Base-by-base conservation (phyloP, 805 yeast genomes). In the Wickerhamiella qilinensis region DNA sequence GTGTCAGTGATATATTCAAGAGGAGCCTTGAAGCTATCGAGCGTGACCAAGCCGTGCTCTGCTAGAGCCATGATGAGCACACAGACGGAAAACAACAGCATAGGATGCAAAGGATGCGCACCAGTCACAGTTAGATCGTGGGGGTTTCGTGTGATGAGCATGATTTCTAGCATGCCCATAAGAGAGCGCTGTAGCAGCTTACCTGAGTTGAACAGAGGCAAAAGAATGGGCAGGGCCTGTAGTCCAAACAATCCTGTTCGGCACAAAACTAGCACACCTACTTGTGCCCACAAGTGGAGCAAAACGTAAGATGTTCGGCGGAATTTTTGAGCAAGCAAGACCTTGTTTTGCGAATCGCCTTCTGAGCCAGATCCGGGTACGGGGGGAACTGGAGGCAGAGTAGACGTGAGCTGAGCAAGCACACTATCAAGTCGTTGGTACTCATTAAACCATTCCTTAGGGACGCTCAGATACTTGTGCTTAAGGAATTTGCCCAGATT, bases 111-210 rank as follows among this genome's bases (percentile, higher is more conserved):
- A 9, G 50, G 50, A 38, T 46, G 46, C 11, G 40, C 30, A 20
- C 43, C 37, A 24, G 43, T 36, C 12, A 37, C 37, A 14, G 43
- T 38, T 16, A 46, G 22, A 25, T 48, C 51, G 21, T 45, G 39
- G 14, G 50, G 47, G 40, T 45, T 46, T 15, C 50, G 42, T 12
- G 46, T 43, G 18, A 44, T 37, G 9, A 46, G 38, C n/a, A 48
- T 36, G 29, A 48, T 40, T 33, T 48, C 51, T 11, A 44, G 38
- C 38, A 46, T 46, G 6, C 47, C 37, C 39, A 42, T 41, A 35
- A 46, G 39, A 15, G 47, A 41, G 7, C 45, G 39, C 35, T 46
- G 45, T 14, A 48, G 37, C 20, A 48, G 41, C 33, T 40, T 42
- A 14, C 41, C 44, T 2, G 47, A 42, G 38, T 46, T 35, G 19